phyloP scores from a whole-genome alignment of 116 monocot genomes.

The Posidonia oceanica region DNA sequence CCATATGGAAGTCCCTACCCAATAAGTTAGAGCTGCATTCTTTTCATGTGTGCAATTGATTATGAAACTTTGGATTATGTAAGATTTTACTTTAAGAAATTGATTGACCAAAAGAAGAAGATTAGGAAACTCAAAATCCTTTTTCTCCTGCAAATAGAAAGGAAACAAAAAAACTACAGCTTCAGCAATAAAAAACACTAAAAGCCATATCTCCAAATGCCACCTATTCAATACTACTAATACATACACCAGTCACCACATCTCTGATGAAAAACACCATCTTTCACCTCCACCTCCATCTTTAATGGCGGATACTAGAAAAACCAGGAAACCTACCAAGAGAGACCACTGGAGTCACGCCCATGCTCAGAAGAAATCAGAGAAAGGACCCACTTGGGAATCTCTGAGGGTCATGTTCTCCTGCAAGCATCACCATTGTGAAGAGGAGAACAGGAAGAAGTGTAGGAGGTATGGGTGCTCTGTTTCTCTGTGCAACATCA shows the following conservation, averaged over 20 bases:
- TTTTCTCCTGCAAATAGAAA: background rate
- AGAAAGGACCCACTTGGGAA: constrained; percentile 21
- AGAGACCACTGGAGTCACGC: constrained; percentile 11
- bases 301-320: constrained; percentile 32
- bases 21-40: background rate
- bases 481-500: constrained; percentile 41
- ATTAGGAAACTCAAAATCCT: background rate
- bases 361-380: constrained; percentile 7
- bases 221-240: background rate
- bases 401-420: constrained; percentile 41
- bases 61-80: too few species aligned
- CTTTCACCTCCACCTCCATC: constrained; percentile 8
- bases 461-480: constrained; percentile 38
- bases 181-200: constrained; percentile 20
- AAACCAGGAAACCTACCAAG: constrained; percentile 14
- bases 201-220: background rate
- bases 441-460: constrained; percentile 17
- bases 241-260: background rate
- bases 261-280: constrained; percentile 1
- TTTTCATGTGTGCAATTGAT: constrained; percentile 1
- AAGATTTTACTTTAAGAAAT: background rate
- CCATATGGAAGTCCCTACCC: background rate
- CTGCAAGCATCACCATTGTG: constrained; percentile 19
- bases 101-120: too few species aligned
- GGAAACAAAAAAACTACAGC: background rate